Base-by-base conservation (phyloP, 2,329 filamentous ascomycete genomes). In the Aspergillus transmontanensis region DNA sequence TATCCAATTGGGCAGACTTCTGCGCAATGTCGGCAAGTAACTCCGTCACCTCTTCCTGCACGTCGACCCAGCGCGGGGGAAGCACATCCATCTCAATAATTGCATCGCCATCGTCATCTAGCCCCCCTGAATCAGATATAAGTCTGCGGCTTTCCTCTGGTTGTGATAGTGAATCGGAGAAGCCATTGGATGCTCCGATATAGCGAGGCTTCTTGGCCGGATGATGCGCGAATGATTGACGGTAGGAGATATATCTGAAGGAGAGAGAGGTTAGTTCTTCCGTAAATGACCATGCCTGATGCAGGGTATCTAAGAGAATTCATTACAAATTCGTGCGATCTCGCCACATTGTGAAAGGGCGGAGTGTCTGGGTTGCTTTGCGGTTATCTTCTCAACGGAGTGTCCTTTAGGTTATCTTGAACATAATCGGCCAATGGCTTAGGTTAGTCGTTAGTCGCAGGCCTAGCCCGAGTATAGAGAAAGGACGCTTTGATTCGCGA, bases 71-170 rank as follows among this genome's bases (percentile, higher is more conserved):
- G 64, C 95, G 89, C 59, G 95, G 95, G 28, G 95, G 95, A 21
- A 99, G 85, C 45, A 97, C 83, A 79, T 98, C 94, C 95, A 99
- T 98, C 83, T 99, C 95, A 73, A 99, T 98, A 62, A 99, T 89
- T 23, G 92, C 91, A 79, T 98, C 94, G 75, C 93, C 93, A 79
- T 97, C 92, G 77, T 96, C 91, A 45, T 80, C 78, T 19, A 77
- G 69, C 76, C 91, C 93, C 71, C 90, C 89, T 72, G 86, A 88
- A 60, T 88, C 85, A 66, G 93, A 91, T 76, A 99, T 91, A 72
- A 99, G 90, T 46, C 94, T 93, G 69, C 92, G 91, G 63, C 88
- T 86, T 79, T 92, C 90, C 72, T 89, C 87, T 61, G 82, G 85
- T 66, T 76, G 86, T 83, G 75, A 88, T 82, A 70, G 82, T 80